These are phyloP conservation scores for Naganishia cerealis DNA, from an alignment of 1,284 basidiomycete species.

Conservation along the genomic window DNA sequence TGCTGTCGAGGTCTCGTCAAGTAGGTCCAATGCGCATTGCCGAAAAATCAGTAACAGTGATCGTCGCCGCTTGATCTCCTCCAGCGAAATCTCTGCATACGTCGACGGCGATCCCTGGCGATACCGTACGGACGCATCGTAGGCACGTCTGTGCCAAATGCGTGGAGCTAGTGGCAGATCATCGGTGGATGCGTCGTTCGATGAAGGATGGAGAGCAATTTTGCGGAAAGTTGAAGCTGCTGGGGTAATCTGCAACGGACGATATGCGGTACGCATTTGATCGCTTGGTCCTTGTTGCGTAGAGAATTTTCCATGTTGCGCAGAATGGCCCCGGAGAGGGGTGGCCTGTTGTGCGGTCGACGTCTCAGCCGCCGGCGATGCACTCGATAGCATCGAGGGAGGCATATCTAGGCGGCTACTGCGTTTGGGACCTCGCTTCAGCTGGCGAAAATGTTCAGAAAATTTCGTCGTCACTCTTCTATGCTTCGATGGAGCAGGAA, in stretches of 20 bases:
- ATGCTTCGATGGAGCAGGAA: constrained; percentile 17
- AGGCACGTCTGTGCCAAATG: neutral
- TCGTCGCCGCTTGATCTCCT: constrained; percentile 12
- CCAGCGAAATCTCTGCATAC: neutral
- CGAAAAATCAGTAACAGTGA: constrained; percentile 6
- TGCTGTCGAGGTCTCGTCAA: constrained; percentile 16
- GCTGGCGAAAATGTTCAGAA: neutral
- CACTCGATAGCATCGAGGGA: neutral
- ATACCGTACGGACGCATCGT: neutral
- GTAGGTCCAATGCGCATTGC: constrained; percentile 7
- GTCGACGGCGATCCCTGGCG: neutral
- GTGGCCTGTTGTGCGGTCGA: neutral
- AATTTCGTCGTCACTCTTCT: neutral
- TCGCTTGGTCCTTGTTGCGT: neutral
- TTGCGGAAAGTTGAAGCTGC: neutral
- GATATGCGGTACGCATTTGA: neutral
- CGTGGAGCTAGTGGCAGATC: neutral
- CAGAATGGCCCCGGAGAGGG: neutral
- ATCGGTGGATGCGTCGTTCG: neutral
- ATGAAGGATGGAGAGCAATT: neutral
- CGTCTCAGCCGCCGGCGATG: neutral
- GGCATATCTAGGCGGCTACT: neutral
- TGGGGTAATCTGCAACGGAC: neutral
- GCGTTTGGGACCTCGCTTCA: neutral
- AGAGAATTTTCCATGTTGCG: neutral